phyloP scores from a whole-genome alignment of 2,329 filamentous ascomycete genomes.

The Escovopsis sp. region DNA sequence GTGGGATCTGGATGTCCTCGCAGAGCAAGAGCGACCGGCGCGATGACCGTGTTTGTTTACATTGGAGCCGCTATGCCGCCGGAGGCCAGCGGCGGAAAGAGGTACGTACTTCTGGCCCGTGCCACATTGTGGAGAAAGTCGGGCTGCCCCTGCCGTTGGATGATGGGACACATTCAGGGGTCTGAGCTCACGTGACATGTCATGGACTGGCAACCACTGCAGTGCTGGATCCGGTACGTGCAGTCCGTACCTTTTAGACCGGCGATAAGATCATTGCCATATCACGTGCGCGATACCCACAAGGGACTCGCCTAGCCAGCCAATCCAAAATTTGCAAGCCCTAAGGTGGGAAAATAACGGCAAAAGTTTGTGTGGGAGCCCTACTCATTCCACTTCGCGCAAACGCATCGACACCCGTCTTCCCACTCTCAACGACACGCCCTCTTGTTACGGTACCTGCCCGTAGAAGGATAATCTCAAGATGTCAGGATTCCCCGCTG shows the following conservation, averaged over 20 bases:
- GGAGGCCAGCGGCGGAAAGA: conserved; percentile 2
- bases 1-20: no score
- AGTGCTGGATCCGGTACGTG: no score
- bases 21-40: conserved; percentile 12
- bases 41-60: conserved; percentile 13
- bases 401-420: conserved; percentile 21
- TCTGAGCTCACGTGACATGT: no score
- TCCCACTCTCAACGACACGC: conserved; percentile 23
- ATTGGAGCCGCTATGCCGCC: not conserved
- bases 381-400: conserved; percentile 22
- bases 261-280: not conserved
- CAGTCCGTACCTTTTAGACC: no score
- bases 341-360: conserved; percentile 19
- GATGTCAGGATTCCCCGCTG: conserved; percentile 23
- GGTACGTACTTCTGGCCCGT: no score
- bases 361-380: conserved; percentile 21
- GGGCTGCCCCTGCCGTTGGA: no score
- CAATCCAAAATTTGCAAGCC: conserved; percentile 26
- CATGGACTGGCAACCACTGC: no score
- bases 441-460: conserved; percentile 23
- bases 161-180: no score
- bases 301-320: conserved; percentile 14
- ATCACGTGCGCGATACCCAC: conserved; percentile 14
- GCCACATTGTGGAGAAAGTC: no score
- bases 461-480: conserved; percentile 27